Evolutionary conservation across 192 early-diverging fungal species (phyloP).

Genomic region (Rhizophagus sp.): DNA sequence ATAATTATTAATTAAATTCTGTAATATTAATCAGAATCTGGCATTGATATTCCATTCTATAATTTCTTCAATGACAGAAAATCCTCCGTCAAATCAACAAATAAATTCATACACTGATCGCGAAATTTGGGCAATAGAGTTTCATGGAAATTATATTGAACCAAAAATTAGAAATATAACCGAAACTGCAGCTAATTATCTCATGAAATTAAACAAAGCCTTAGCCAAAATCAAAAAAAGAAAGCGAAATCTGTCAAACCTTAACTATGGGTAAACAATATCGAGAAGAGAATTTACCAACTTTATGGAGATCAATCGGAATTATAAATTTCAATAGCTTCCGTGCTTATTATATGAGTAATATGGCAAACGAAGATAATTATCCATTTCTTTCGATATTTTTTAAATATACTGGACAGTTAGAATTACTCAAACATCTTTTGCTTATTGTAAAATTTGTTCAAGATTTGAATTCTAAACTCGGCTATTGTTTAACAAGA

Average conservation of each 20-base stretch:
- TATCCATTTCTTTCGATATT: slow-evolving; percentile 24
- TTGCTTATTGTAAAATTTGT: slow-evolving; percentile 29
- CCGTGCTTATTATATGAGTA: slow-evolving; percentile 8
- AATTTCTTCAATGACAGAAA: not conserved
- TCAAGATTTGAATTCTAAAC: not conserved
- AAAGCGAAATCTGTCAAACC: slow-evolving; percentile 12
- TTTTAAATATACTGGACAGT: slow-evolving; percentile 9
- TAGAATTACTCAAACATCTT: slow-evolving; percentile 23
- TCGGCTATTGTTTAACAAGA: slow-evolving; percentile 1
- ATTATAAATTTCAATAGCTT: slow-evolving; percentile 8
- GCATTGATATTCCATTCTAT: slow-evolving; percentile 26
- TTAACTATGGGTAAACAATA: slow-evolving; percentile 21
- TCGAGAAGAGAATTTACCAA: not conserved
- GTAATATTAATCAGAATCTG: slow-evolving; percentile 1
- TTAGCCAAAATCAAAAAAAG: not conserved
- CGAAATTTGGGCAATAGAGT: not conserved
- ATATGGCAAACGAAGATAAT: not conserved
- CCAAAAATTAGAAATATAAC: not conserved
- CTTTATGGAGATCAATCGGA: slow-evolving; percentile 23
- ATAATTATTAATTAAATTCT: not conserved
- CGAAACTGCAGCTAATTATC: not conserved
- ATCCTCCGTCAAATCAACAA: not conserved
- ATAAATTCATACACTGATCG: not conserved
- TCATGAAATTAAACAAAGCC: not conserved
- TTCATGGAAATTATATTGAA: not conserved